Base-by-base conservation (phyloP, 1,139 yeast species). In the Hansenula sp. region DNA sequence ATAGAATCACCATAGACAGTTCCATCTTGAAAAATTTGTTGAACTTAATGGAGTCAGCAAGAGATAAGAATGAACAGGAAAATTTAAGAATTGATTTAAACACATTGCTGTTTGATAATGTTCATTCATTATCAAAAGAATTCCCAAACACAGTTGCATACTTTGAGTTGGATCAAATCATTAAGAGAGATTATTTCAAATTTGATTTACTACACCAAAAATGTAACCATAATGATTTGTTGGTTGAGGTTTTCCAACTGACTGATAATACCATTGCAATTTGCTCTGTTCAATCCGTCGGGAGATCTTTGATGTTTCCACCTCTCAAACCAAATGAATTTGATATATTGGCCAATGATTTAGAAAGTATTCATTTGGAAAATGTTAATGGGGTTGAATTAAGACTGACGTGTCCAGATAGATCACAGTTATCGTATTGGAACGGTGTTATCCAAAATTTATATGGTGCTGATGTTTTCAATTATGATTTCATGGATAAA, bases 291-390 rank as follows among this genome's bases (percentile, higher is more conserved):
- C 55, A 57, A 29, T 28, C 46, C 1, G 46, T 55, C 24, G 67
- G 66, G 3, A 58, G 67, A 41, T 53, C 62, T 10, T 45, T 70
- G 35, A 38, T 69, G 44, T 68, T 68, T 44, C 69, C 73, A 18
- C 65, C 66, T 13, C 46, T 71, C 25, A 58, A 58, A 33, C 41
- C 48, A 7, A 46, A 53, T 9, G 71, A 66, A 36, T 49, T 55
- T 18, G 25, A 28, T 0, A 28, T 60, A 2, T 31, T 35, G 13
- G 44, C 50, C 24, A 52, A 58, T 30, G 55, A 55, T 40, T 15
- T 41, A 3, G 40, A 44, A n/a, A 40, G 35, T 18, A 47, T 48
- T 37, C 40, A 33, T 13, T 12, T 53, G 13, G 10, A 32, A 1
- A 15, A 40, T 13, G 44, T 41, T 5, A 38, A 36, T 6, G 35